Percentiles rank a stretch among this genome's conserved stretches.
Conservation (phyloP, 495 filamentous ascomycete species). For the Lepidopterella palustris region DNA sequence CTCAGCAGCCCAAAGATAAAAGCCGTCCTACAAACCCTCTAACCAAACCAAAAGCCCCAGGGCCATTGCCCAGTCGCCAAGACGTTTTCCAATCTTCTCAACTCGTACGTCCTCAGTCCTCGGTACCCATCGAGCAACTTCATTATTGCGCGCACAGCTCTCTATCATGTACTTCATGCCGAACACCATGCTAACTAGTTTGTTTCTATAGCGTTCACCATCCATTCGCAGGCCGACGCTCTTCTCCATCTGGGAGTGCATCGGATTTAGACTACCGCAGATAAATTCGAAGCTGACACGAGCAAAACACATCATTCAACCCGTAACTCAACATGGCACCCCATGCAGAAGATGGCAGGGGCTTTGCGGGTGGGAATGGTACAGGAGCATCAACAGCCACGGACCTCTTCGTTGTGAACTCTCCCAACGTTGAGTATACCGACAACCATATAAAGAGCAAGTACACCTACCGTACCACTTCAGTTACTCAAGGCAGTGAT, state of each 20-base stretch:
- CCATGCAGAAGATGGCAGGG: constrained; percentile 73
- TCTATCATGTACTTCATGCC: background rate
- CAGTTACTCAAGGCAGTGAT: constrained; percentile 61
- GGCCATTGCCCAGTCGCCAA: constrained; percentile 47
- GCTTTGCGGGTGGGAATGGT: constrained; percentile 66
- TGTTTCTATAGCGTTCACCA: constrained; percentile 62
- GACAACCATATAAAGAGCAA: constrained; percentile 82
- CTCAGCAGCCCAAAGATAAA: background rate
- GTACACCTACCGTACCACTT: constrained; percentile 94
- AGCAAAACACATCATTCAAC: constrained; percentile 28
- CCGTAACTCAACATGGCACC: constrained; percentile 68
- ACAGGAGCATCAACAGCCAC: constrained; percentile 37
- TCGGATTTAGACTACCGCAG: constrained; percentile 64
- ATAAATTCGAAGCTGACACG: constrained; percentile 46
- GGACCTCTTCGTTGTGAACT: constrained; percentile 77
- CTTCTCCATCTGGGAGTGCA: constrained; percentile 79
- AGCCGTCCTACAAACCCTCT: background rate
- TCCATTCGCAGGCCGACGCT: constrained; percentile 96
- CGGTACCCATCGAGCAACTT: background rate
- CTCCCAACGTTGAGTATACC: constrained; percentile 88
- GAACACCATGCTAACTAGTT: constrained; percentile 2
- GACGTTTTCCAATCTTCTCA: constrained; percentile 86
- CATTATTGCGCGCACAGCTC: background rate
- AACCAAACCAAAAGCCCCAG: constrained; percentile 6
- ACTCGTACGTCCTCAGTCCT: constrained; percentile 60